phyloP scores from a whole-genome alignment of 2,329 filamentous ascomycete genomes.

The Hypomyces rosellus region DNA sequence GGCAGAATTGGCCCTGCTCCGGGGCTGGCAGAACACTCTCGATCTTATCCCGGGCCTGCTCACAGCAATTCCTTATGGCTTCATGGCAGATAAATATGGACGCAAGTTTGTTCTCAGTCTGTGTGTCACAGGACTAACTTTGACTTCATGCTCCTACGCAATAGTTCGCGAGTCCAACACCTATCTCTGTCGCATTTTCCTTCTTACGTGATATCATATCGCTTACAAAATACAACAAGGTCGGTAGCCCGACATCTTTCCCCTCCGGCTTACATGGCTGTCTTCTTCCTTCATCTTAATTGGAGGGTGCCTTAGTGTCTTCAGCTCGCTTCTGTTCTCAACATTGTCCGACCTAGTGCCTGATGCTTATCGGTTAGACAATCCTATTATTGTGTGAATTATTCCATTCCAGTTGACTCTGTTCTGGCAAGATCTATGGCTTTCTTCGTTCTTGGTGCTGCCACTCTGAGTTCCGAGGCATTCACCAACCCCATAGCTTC shows the following conservation, averaged over 20 bases:
- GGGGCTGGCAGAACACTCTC: neutral
- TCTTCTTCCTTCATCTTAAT: slow-evolving; percentile 2
- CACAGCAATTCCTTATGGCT: neutral
- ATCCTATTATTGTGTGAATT: neutral
- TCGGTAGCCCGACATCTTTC: neutral
- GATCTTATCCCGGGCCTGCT: slow-evolving; percentile 1
- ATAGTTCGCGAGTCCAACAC: neutral
- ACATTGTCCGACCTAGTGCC: neutral
- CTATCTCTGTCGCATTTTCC: too few relatives aligned
- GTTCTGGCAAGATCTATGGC: neutral
- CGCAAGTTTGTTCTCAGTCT: neutral
- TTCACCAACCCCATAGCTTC: neutral
- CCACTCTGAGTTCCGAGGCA: neutral
- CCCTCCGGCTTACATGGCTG: neutral
- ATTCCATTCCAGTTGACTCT: neutral
- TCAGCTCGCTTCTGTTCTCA: neutral
- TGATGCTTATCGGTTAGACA: neutral
- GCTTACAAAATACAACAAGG: neutral
- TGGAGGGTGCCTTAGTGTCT: neutral
- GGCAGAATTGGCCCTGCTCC: neutral
- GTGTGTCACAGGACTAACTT: neutral
- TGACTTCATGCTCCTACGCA: neutral
- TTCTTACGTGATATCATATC: too few relatives aligned
- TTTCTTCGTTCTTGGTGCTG: neutral
- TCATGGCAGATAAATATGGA: slow-evolving; percentile 3